phyloP scores from a whole-genome alignment of 805 yeast species.

The Zygosaccharomyces kombuchaensis region DNA sequence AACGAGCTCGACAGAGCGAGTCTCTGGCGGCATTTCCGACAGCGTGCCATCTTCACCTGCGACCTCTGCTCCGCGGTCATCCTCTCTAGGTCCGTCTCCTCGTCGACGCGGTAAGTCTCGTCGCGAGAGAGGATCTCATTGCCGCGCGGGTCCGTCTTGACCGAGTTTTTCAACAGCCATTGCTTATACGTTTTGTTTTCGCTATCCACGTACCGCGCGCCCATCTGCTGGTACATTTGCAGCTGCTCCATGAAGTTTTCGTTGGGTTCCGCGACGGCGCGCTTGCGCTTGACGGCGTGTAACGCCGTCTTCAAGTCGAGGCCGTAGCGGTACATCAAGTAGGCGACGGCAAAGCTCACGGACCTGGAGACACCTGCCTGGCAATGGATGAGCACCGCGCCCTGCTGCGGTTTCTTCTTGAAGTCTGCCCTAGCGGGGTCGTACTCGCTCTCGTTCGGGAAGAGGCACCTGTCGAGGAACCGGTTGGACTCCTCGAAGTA shows the following conservation, averaged over 20 bases:
- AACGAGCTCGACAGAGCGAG: conserved; percentile 62
- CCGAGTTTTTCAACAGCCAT: conserved; percentile 38
- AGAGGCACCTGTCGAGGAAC: conserved; percentile 64
- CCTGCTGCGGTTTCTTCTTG: conserved; percentile 38
- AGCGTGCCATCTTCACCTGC: conserved; percentile 47
- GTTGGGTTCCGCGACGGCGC: conserved; percentile 64
- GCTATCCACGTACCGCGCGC: conserved; percentile 33
- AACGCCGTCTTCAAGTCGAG: conserved; percentile 58
- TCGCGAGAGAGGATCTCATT: conserved; percentile 28
- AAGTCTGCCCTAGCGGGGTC: conserved; percentile 30
- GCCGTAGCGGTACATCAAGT: conserved; percentile 73
- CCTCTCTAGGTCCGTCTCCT: conserved; percentile 21
- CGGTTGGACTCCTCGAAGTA: conserved; percentile 55
- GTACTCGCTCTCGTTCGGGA: conserved; percentile 38
- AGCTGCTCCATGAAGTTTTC: conserved; percentile 71
- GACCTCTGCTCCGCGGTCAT: conserved; percentile 27
- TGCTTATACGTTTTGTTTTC: conserved; percentile 40
- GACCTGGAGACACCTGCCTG: conserved; percentile 94
- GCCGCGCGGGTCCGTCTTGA: conserved; percentile 43
- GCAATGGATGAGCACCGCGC: conserved; percentile 61
- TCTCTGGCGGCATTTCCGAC: conserved; percentile 74
- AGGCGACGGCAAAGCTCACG: conserved; percentile 80
- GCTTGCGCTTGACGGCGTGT: conserved; percentile 67
- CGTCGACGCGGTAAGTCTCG: conserved; percentile 33
- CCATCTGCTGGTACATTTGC: conserved; percentile 50